Evolutionary conservation across 495 filamentous ascomycete species (phyloP).

Genomic region (Xylaria intraflava): DNA sequence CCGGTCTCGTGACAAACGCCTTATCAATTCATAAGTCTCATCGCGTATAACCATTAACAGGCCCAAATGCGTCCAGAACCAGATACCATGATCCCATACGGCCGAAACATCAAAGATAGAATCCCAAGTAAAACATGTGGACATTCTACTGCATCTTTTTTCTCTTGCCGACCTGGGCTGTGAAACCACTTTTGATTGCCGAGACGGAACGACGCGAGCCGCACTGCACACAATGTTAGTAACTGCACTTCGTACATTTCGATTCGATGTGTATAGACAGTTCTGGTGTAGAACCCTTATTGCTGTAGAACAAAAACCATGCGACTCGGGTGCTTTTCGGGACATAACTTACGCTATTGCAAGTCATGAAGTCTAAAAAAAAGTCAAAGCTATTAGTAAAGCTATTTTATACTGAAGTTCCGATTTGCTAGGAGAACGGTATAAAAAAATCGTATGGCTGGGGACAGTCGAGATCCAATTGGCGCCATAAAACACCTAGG

Average conservation of each 20-base stretch:
- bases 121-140: neutral
- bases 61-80: neutral
- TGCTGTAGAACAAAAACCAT: neutral
- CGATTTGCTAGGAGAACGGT: neutral
- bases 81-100: conserved; percentile 3
- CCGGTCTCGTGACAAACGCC: neutral
- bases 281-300: neutral
- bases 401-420: neutral
- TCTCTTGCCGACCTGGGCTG: conserved; percentile 94
- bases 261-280: too few relatives aligned
- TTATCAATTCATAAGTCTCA: conserved; percentile 3
- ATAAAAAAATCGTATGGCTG: too few relatives aligned
- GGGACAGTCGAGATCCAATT: neutral
- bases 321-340: neutral
- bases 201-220: conserved; percentile 85
- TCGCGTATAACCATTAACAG: conserved; percentile 1
- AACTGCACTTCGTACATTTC: neutral
- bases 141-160: conserved; percentile 45
- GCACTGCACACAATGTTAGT: conserved; percentile 38
- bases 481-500: neutral
- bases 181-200: conserved; percentile 99
- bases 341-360: conserved; percentile 24
- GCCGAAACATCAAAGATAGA: neutral
- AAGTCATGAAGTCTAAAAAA: conserved; percentile 36
- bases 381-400: neutral